Evolutionary conservation across 1,284 basidiomycete genomes (phyloP).

Genomic region (Leccinum subrobustum): DNA sequence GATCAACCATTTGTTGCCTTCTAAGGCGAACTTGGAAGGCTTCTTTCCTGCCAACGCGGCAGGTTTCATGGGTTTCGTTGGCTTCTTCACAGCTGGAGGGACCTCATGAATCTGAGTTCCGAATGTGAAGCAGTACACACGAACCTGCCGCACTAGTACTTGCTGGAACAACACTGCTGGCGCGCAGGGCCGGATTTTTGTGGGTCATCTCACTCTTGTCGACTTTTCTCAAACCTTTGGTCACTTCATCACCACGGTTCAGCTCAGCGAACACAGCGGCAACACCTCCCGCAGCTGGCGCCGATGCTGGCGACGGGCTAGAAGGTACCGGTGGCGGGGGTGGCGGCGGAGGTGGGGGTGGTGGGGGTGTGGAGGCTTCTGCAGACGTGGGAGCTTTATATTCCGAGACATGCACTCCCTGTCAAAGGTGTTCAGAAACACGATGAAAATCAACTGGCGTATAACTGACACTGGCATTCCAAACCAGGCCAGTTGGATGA

Average conservation of each 20-base stretch:
- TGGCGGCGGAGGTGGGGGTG: constrained; percentile 44
- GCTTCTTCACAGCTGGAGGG: constrained; percentile 52
- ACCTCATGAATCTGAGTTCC: not conserved
- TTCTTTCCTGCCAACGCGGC: constrained; percentile 83
- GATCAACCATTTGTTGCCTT: constrained; percentile 93
- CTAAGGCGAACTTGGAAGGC: constrained; percentile 86
- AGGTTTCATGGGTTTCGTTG: constrained; percentile 80
- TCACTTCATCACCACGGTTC: constrained; percentile 89
- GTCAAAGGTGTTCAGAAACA: constrained; percentile 6
- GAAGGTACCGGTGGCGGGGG: constrained; percentile 41
- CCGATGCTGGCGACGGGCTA: constrained; percentile 41
- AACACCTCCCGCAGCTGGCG: constrained; percentile 56
- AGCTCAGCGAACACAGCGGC: constrained; percentile 92
- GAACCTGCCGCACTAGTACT: constrained; percentile 37
- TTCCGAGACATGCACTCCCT: constrained; percentile 66
- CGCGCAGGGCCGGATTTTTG: constrained; percentile 90
- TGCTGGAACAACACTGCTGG: constrained; percentile 62
- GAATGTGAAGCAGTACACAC: constrained; percentile 16
- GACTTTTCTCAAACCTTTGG: constrained; percentile 90
- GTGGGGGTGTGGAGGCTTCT: constrained; percentile 33
- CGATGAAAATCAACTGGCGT: not conserved
- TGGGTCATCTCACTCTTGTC: constrained; percentile 98
- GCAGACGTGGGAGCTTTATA: constrained; percentile 37
- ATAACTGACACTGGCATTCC: constrained; percentile 78
- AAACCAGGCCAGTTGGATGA: constrained; percentile 85